Evolutionary conservation across 495 filamentous ascomycete genomes (phyloP), one percentile per base, ranked within the genome.

Genomic region (Venustampulla echinocandica): DNA sequence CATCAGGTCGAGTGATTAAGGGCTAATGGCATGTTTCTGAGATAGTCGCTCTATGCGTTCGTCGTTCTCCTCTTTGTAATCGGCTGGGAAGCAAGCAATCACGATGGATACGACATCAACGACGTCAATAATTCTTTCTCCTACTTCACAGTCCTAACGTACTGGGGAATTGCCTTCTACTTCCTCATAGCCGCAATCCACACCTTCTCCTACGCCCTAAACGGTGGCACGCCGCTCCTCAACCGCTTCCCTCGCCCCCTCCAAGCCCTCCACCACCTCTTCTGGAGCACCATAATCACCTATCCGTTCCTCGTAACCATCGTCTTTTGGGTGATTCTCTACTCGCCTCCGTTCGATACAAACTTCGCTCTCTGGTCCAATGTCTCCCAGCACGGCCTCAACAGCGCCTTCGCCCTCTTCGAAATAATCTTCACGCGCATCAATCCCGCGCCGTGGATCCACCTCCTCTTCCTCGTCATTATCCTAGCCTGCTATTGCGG

Each of bases 131-230:
- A 67, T 33, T 66, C 66, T 39, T 92, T 90, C 71, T 82, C 77
- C 52, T 93, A 75, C 73, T 93, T 93, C 69, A 93, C 87, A 3
- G 62, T 85, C 40, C 68, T 76, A 28, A 83, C 80, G 3, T 90
- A 84, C 69, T 90, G 85, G 84, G 83, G 84, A 0, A 55, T 89
- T 17, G 80, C 70, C 15, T 90, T 90, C 67, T 93, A 92, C 69
- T 81, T 81, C 61, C 66, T 77, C 14, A 64, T 80, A 46, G 64
- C 77, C 0, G 66, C 77, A 3, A 37, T 76, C 17, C 87, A 93
- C 66, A 85, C 82, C 0, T 66, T 78, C 40, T 67, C 65, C 38
- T 90, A 88, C 64, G 74, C 74, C 17, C 63, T 67, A 19, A 67
- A 61, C 10, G 77, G 77, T 2, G 69, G 71, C 35, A 62, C 63